phyloP scores from a whole-genome alignment of 768 basidiomycete species.

The Pleurotus citrinopileatus region DNA sequence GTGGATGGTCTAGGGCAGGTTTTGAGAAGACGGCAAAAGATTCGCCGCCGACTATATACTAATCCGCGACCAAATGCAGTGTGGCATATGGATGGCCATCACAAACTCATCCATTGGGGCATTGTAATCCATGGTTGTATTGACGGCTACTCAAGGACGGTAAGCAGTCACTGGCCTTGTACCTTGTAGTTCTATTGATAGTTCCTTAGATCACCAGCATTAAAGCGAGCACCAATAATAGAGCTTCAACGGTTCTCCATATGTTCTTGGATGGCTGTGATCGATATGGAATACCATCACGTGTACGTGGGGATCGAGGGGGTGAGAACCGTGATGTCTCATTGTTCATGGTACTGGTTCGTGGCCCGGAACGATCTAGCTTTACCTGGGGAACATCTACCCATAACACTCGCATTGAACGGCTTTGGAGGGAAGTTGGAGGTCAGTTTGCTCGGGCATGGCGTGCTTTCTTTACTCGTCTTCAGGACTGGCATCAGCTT shows the following conservation, averaged over 20 bases:
- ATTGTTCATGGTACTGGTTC: conserved; percentile 29
- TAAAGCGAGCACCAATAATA: conserved; percentile 24
- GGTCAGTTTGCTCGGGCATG: conserved; percentile 35
- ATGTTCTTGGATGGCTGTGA: conserved; percentile 20
- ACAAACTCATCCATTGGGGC: conserved; percentile 27
- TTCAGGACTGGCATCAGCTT: conserved; percentile 32
- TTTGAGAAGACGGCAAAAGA: conserved; percentile 12
- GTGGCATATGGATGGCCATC: conserved; percentile 32
- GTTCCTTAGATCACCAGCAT: conserved; percentile 22
- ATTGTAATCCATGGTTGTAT: conserved; percentile 22
- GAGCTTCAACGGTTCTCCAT: conserved; percentile 23
- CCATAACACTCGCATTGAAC: conserved; percentile 40
- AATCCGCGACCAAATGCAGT: conserved; percentile 20
- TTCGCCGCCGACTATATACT: conserved; percentile 16
- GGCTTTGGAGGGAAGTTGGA: conserved; percentile 42
- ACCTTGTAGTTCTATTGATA: conserved; percentile 28
- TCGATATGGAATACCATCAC: conserved; percentile 25
- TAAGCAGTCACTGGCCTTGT: conserved; percentile 14
- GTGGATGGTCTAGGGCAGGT: conserved; percentile 23
- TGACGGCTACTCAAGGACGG: conserved; percentile 18
- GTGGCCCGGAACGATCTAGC: conserved; percentile 25
- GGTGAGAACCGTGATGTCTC: conserved; percentile 32
- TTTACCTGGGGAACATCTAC: conserved; percentile 38
- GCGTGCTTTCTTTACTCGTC: conserved; percentile 36
- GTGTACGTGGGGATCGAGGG: conserved; percentile 30